Base-by-base conservation (phyloP, 805 yeast genomes). In the Lipomyces lipofer region DNA sequence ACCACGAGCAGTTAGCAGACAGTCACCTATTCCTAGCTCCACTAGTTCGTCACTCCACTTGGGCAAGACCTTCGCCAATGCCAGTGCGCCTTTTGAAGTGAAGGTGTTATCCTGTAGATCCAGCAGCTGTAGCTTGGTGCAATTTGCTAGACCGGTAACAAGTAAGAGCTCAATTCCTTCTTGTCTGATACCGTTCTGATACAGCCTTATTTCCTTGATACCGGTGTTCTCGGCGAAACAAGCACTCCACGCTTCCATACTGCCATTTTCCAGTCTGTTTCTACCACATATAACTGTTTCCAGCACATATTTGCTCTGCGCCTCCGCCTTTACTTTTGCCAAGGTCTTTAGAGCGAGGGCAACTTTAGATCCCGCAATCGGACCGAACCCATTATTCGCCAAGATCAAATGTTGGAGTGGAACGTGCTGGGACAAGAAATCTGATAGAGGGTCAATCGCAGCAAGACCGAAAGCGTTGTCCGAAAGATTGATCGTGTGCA, bases 401-500 rank as follows among this genome's bases (percentile, higher is more conserved):
- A 94, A 76, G 62, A 88, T 84, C 70, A 94, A 79, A 69, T 94
- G 97, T 71, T 88, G 86, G 52, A 94, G 73, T 24, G 95, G 83
- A 15, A 81, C 78, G 32, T 92, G 95, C 64, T 84, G 77, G 10
- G 87, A 74, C 54, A 94, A 75, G 65, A 84, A 90, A 25, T 75
- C 77, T 68, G 94, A 96, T 52, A 94, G 78, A 7, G 94, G 95
- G 54, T 86, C 96, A 58, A 94, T 88, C 22, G 98, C 87, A 67
- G 94, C 95, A 67, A 94, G 84, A 10, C 99, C 99, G 69, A 92
- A 86, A 0, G 99, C 99, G 69, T 94, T 94, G 71, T 94, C 99
- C 65, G 95, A 84, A 59, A 94, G 76, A 70, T 94, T 87, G 56
- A 94, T 75, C 36, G 88, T 83, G 58, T 79, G 79, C 63, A 92